phyloP scores from a whole-genome alignment of 2,329 filamentous ascomycete genomes.

The Knoxdaviesia capensis region DNA sequence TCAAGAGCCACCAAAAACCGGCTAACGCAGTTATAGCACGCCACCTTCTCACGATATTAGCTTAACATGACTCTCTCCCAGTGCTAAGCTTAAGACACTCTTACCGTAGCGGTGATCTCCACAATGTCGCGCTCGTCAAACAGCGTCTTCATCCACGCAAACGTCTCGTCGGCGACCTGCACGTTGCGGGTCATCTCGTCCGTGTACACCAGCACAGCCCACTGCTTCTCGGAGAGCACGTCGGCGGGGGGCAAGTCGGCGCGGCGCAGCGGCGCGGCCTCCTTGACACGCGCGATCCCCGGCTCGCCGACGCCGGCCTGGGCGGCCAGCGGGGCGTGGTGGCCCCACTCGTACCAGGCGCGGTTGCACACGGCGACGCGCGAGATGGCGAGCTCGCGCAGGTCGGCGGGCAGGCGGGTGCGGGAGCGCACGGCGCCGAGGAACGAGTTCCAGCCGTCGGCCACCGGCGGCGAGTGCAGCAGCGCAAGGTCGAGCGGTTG shows the following conservation, averaged over 20 bases:
- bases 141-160: constrained; percentile 35
- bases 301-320: constrained; percentile 33
- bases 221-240: constrained; percentile 36
- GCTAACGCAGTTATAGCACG: constrained; percentile 71
- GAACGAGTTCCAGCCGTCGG: constrained; percentile 57
- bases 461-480: constrained; percentile 52
- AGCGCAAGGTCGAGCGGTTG: constrained; percentile 59
- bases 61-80: not conserved
- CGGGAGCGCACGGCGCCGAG: constrained; percentile 40
- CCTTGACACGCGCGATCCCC: constrained; percentile 24
- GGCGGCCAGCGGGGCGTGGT: constrained; percentile 50
- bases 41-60: constrained; percentile 21
- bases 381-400: constrained; percentile 64
- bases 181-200: constrained; percentile 71
- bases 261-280: constrained; percentile 9
- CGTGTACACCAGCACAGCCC: constrained; percentile 50
- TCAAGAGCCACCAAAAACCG: constrained; percentile 67
- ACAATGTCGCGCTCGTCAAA: constrained; percentile 58
- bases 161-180: constrained; percentile 46
- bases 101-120: constrained; percentile 58
- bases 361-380: constrained; percentile 62
- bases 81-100: constrained; percentile 7
- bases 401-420: constrained; percentile 26
- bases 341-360: constrained; percentile 72
- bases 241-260: constrained; percentile 11